Conservation (phyloP, 2,329 filamentous ascomycete genomes). For the Emmonsiellopsis sp. region DNA sequence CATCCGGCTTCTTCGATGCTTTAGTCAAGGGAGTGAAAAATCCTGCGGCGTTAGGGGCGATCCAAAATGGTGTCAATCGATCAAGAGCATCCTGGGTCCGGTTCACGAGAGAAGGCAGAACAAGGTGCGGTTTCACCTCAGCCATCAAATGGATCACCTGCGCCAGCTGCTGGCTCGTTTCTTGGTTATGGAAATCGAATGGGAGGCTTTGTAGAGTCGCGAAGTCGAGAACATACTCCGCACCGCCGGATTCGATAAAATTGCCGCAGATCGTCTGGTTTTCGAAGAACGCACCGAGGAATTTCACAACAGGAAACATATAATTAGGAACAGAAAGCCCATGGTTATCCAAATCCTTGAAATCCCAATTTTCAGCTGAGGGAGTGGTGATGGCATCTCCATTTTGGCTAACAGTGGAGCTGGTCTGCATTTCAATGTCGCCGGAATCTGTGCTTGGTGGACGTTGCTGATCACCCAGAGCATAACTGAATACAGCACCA, state of each 20-base stretch:
- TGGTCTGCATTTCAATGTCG: constrained; percentile 8
- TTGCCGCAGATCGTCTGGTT: constrained; percentile 62
- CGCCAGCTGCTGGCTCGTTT: constrained; percentile 60
- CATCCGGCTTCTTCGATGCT: constrained; percentile 13
- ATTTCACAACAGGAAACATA: constrained; percentile 65
- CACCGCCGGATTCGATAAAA: constrained; percentile 70
- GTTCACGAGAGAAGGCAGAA: constrained; percentile 70
- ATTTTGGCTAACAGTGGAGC: constrained; percentile 2
- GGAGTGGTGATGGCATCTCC: constrained; percentile 15
- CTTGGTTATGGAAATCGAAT: constrained; percentile 58
- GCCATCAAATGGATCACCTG: constrained; percentile 68
- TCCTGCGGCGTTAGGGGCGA: constrained; percentile 41
- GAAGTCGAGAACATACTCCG: constrained; percentile 76
- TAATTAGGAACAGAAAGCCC: constrained; percentile 56
- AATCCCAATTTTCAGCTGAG: constrained; percentile 22
- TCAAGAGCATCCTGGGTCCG: constrained; percentile 63
- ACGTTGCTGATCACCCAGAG: constrained; percentile 15
- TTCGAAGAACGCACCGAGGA: constrained; percentile 66
- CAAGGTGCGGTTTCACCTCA: constrained; percentile 69
- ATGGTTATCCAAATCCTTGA: constrained; percentile 41
- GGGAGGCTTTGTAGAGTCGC: constrained; percentile 73
- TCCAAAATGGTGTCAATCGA: constrained; percentile 56
- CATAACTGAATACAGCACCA: constrained; percentile 19
- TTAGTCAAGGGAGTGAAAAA: constrained; percentile 61
- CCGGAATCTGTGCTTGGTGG: constrained; percentile 22